These are phyloP conservation scores for Hansenula sp. DNA, from an alignment of 1,139 yeast species.

Conservation along the genomic window DNA sequence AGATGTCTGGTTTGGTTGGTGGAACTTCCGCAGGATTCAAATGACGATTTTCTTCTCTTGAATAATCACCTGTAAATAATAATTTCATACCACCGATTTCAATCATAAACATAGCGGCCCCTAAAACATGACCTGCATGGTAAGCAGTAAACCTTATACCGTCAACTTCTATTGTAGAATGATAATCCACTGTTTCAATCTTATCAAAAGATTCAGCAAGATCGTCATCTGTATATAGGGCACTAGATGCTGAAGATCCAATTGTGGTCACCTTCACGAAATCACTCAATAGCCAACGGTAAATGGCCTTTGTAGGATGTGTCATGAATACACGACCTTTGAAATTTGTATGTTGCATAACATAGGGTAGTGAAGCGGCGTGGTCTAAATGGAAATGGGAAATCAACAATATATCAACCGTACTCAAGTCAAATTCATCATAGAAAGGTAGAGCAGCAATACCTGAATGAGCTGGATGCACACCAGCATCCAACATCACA, in stretches of 20 bases:
- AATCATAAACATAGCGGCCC: conserved; percentile 96
- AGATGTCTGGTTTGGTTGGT: conserved; percentile 78
- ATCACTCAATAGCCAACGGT: conserved; percentile 91
- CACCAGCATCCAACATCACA: conserved; percentile 97
- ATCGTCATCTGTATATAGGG: conserved; percentile 85
- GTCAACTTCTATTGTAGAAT: conserved; percentile 89
- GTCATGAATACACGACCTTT: conserved; percentile 97
- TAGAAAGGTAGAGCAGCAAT: conserved; percentile 89
- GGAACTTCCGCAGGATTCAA: conserved; percentile 95
- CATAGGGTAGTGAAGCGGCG: conserved; percentile 96
- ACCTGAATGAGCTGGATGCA: conserved; percentile 93
- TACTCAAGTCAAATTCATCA: conserved; percentile 88
- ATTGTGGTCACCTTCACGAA: conserved; percentile 88
- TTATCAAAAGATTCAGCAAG: conserved; percentile 79
- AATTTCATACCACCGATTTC: conserved; percentile 92
- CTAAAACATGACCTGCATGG: conserved; percentile 98
- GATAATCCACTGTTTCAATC: conserved; percentile 93
- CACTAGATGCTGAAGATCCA: conserved; percentile 38
- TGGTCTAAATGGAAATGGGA: conserved; percentile 97
- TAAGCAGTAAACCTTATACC: conserved; percentile 96
- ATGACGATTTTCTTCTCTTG: conserved; percentile 94
- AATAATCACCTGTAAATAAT: conserved; percentile 92
- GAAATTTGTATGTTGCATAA: conserved; percentile 94
- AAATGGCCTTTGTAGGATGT: conserved; percentile 97
- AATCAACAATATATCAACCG: conserved; percentile 79